Conservation (phyloP, 2,329 filamentous ascomycete species). For the Paramyrothecium sp. region DNA sequence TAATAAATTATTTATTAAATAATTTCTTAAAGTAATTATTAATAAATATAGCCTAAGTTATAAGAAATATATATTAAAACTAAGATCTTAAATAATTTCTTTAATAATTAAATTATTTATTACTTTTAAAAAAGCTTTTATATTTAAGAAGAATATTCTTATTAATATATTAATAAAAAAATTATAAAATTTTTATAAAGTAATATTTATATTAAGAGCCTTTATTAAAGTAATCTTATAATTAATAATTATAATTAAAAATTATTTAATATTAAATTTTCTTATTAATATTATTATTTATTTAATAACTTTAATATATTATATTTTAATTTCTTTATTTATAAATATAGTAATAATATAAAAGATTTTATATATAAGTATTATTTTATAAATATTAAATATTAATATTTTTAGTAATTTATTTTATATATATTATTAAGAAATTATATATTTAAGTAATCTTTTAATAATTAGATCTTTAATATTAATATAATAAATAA, state of each 20-base stretch:
- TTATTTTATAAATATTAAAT: background rate
- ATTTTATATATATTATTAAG: background rate
- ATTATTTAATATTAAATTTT: background rate
- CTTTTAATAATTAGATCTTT: background rate
- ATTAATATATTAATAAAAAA: background rate
- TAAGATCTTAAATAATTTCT: constrained; percentile 1
- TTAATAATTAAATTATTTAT: background rate
- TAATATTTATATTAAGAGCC: background rate
- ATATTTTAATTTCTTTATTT: background rate
- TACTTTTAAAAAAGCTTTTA: background rate
- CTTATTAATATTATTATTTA: constrained; percentile 1
- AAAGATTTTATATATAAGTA: constrained; percentile 1
- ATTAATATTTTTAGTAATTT: background rate
- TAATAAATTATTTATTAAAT: background rate
- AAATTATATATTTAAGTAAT: background rate
- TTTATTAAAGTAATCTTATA: background rate
- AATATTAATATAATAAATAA: constrained; percentile 2
- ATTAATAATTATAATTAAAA: background rate
- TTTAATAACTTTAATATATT: constrained; percentile 2
- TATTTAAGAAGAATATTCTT: background rate
- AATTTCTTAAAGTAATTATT: constrained; percentile 2
- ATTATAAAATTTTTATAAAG: background rate
- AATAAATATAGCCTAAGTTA: background rate
- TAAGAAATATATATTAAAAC: background rate
- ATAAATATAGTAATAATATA: constrained; percentile 4